Base-by-base conservation (phyloP, 208 protist genomes). In the Acanthamoeba royreba region DNA sequence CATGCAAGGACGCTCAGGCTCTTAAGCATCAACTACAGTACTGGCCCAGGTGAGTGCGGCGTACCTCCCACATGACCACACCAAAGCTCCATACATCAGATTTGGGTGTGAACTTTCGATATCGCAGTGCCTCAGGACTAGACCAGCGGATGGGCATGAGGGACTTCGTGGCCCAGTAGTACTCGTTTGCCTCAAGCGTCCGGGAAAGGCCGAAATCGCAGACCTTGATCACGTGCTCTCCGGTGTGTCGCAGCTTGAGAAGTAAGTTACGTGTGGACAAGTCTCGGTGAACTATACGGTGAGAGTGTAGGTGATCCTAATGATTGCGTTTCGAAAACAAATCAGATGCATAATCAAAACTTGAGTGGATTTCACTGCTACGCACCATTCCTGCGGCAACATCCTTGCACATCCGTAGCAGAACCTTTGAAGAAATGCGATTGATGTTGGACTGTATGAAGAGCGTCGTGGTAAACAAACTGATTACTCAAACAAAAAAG, bases 191-290 rank as follows among this genome's bases (percentile, higher is more conserved):
- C 49, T 45, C 86, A 7, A 77, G 42, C 35, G 55, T 79, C 2
- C 86, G 49, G 40, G 86, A 92, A 7, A 92, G 86, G 22, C 86
- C 86, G 74, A 92, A 92, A 42, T 92, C 86, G 35, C 86, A 92
- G 53, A 92, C 86, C 86, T 92, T 92, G 52, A 92, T 53, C 43
- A 69, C 61, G 38, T 22, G 58, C 13, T 79, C 86, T 25, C 86
- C 86, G n/a, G 22, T n/a, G 25, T 77, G 42, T 11, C 61, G 52
- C 8, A 77, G 52, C 43, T 92, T 53, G 43, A 92, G 55, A 4
- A 92, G 86, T 4, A 92, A 38, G 25, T 92, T 92, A 13, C 86
- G 52, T 22, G 86, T 33, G 40, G 86, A 47, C 86, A 92, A 49
- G 31, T 92, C 86, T 28, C 86, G 25, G 38, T 92, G 86, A 9